Conservation (phyloP, 306 rosid species). For the Cicer chorassanicum region DNA sequence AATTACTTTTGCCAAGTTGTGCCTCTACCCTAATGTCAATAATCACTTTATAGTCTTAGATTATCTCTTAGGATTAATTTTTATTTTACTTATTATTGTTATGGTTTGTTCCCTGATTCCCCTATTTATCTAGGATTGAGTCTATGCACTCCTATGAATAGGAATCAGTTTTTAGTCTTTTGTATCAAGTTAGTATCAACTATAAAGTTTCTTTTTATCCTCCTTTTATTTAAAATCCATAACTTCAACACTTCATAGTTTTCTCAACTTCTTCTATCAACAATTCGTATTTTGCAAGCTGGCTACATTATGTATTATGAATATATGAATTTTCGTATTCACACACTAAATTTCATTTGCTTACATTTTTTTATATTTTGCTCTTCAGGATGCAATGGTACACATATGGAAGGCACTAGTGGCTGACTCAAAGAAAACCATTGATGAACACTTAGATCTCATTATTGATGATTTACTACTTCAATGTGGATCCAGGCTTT, state of each 20-base stretch:
- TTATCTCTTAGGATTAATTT: background rate
- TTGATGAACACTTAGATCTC: slow-evolving; percentile 82
- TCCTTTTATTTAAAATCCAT: background rate
- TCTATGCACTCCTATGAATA: background rate
- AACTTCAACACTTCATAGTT: background rate
- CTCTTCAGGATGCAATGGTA: slow-evolving; percentile 90
- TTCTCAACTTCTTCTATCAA: slow-evolving; percentile 4
- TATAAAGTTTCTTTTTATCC: background rate
- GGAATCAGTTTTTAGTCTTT: background rate
- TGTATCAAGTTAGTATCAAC: background rate
- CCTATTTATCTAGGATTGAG: background rate
- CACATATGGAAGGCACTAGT: slow-evolving; percentile 98
- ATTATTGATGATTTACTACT: slow-evolving; percentile 77
- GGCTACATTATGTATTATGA: slow-evolving; percentile 4
- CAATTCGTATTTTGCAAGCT: background rate
- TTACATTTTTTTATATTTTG: slow-evolving; percentile 35
- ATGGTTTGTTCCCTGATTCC: background rate
- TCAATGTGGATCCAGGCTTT: slow-evolving; percentile 95
- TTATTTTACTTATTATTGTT: background rate
- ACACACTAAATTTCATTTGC: slow-evolving; percentile 29
- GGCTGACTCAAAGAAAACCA: slow-evolving; percentile 89
- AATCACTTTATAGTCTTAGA: background rate
- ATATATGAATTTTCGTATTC: slow-evolving; percentile 33
- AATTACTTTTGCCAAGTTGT: slow-evolving; percentile 15
- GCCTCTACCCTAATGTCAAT: background rate